Percentiles rank a stretch among this genome's conserved stretches.
phyloP scores from a whole-genome alignment of 2,329 filamentous ascomycete species.

The Dryadomyces quercus-mongolicae region DNA sequence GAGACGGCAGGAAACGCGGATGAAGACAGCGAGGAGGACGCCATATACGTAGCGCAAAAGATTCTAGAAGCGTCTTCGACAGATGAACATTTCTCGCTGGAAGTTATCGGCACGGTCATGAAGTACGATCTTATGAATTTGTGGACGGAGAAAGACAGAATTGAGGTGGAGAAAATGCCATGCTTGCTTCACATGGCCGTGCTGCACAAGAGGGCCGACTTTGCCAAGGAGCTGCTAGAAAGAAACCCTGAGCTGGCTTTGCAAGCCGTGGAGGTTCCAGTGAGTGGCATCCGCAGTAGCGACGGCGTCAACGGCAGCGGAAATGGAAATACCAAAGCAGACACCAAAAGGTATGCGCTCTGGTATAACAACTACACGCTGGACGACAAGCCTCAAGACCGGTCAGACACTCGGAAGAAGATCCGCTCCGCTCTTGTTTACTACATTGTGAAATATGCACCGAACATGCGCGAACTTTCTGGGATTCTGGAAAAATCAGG shows the following conservation, averaged over 20 bases:
- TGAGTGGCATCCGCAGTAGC: no score
- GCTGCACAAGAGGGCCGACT: background rate
- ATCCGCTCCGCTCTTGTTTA: constrained; percentile 5
- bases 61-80: background rate
- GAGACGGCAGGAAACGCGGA: background rate
- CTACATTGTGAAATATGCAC: constrained; percentile 3
- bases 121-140: background rate
- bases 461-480: constrained; percentile 1
- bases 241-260: no score
- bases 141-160: background rate
- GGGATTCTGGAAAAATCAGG: constrained; percentile 5
- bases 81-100: background rate
- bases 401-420: background rate
- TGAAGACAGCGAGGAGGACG: background rate
- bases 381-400: background rate
- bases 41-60: background rate
- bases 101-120: background rate
- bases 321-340: background rate
- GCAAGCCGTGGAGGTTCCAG: no score
- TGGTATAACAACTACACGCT: constrained; percentile 6
- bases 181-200: background rate
- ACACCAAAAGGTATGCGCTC: background rate
- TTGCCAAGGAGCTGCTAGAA: no score
- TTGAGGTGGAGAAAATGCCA: background rate
- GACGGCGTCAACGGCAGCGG: background rate